phyloP scores from a whole-genome alignment of 31 red algal species.

The Odonthalia washingtoniensis region DNA sequence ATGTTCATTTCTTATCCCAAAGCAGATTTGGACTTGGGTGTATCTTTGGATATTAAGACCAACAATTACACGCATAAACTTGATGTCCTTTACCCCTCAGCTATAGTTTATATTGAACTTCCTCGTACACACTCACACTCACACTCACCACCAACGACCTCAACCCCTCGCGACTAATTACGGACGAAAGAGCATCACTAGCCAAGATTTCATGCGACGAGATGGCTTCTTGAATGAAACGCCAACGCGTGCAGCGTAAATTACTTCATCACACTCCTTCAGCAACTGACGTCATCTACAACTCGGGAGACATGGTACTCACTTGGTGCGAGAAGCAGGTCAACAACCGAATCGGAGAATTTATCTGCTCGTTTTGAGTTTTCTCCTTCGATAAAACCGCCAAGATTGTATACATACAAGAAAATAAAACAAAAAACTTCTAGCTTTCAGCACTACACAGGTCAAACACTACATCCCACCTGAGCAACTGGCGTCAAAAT shows the following conservation, averaged over 20 bases:
- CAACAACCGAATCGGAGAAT: constrained; percentile 18
- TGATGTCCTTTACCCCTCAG: constrained; percentile 38
- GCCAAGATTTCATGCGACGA: background rate
- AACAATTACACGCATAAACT: constrained; percentile 41
- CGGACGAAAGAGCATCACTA: constrained; percentile 2
- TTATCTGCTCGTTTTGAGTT: background rate
- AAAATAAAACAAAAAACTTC: no score
- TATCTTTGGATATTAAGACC: constrained; percentile 28
- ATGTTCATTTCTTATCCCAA: constrained; percentile 15
- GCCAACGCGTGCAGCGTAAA: background rate
- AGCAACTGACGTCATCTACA: background rate
- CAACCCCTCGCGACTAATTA: background rate
- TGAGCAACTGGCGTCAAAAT: no score
- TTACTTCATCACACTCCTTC: background rate
- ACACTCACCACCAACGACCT: background rate
- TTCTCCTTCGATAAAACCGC: no score
- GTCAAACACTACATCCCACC: no score
- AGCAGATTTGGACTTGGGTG: background rate
- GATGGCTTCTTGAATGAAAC: background rate
- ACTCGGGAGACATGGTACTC: background rate
- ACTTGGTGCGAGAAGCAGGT: constrained; percentile 5
- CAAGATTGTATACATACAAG: constrained; percentile 8
- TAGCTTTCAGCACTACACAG: no score
- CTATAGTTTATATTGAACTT: constrained; percentile 43
- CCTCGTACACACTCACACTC: background rate